Percentiles rank a stretch among this genome's conserved stretches.
phyloP scores from a whole-genome alignment of 2,329 filamentous ascomycete genomes.

The Verticillium tricorpus region DNA sequence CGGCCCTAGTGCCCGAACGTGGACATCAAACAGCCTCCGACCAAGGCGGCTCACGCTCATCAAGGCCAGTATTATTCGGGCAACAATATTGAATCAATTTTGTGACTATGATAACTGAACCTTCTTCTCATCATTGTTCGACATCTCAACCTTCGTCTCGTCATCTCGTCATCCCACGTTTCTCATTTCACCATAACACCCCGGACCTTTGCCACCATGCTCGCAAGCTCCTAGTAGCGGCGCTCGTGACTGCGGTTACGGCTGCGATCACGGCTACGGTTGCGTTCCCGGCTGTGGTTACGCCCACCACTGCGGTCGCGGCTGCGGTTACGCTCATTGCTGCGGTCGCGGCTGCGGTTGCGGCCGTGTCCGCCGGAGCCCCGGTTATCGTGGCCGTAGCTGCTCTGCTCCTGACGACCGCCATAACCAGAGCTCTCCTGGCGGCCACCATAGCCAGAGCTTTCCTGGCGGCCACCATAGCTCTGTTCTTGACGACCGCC shows the following conservation, averaged over 20 bases:
- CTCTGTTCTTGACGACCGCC: constrained; percentile 31
- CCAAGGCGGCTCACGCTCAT: background rate
- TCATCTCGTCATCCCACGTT: constrained; percentile 17
- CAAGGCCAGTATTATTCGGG: background rate
- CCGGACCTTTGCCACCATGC: background rate
- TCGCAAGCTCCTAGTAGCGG: background rate
- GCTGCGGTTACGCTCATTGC: background rate
- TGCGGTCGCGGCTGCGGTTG: background rate
- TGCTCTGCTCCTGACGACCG: constrained; percentile 18
- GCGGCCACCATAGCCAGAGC: constrained; percentile 29
- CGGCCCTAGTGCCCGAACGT: background rate
- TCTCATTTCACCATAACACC: constrained; percentile 13
- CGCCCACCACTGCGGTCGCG: background rate
- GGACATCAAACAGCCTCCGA: background rate
- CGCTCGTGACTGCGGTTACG: background rate
- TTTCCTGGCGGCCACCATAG: constrained; percentile 30
- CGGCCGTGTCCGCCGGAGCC: background rate
- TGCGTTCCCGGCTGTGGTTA: background rate
- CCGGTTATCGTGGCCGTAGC: constrained; percentile 6
- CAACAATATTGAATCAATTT: background rate
- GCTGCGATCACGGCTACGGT: background rate
- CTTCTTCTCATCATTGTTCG: constrained; percentile 21
- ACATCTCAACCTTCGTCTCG: constrained; percentile 3
- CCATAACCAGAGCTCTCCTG: constrained; percentile 23
- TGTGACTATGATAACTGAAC: background rate